Conservation (phyloP, 352 stramenopile genomes). For the Globisporangium perplexum region DNA sequence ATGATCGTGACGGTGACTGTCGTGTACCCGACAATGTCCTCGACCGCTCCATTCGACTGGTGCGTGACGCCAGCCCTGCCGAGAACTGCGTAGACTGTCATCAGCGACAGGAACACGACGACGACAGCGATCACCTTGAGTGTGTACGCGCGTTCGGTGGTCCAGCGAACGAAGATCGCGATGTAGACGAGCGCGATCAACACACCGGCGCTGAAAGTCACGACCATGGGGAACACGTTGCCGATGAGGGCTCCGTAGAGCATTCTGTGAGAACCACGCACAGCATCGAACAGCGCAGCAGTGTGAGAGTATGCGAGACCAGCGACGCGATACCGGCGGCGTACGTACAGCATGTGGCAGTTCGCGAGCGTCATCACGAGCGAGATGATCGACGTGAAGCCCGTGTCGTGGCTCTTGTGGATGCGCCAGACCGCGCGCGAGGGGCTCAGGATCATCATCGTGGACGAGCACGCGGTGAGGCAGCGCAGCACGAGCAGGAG, state of each 20-base stretch:
- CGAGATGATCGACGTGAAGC: conserved; percentile 34
- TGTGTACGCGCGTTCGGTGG: neutral
- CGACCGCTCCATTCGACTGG: conserved; percentile 16
- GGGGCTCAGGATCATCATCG: conserved; percentile 39
- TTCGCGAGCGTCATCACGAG: conserved; percentile 39
- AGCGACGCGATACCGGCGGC: too few relatives aligned
- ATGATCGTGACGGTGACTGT: neutral
- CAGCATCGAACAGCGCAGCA: neutral
- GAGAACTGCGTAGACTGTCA: conserved; percentile 25
- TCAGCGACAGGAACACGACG: conserved; percentile 11
- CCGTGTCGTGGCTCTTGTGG: conserved; percentile 32
- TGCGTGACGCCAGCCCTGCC: conserved; percentile 18
- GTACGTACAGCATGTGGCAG: conserved; percentile 20
- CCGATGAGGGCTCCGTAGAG: conserved; percentile 18
- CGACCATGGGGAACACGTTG: conserved; percentile 43
- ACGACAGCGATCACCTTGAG: conserved; percentile 16
- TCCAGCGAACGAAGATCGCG: conserved; percentile 19
- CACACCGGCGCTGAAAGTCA: conserved; percentile 31
- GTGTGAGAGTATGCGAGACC: too few relatives aligned
- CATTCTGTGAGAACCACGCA: neutral
- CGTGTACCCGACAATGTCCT: conserved; percentile 16
- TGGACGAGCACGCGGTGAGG: conserved; percentile 27
- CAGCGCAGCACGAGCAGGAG: conserved; percentile 13
- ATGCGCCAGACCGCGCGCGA: conserved; percentile 32
- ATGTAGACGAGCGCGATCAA: conserved; percentile 27